Base-by-base conservation (phyloP, 441 rosid genomes). In the Erodium moschatum region DNA sequence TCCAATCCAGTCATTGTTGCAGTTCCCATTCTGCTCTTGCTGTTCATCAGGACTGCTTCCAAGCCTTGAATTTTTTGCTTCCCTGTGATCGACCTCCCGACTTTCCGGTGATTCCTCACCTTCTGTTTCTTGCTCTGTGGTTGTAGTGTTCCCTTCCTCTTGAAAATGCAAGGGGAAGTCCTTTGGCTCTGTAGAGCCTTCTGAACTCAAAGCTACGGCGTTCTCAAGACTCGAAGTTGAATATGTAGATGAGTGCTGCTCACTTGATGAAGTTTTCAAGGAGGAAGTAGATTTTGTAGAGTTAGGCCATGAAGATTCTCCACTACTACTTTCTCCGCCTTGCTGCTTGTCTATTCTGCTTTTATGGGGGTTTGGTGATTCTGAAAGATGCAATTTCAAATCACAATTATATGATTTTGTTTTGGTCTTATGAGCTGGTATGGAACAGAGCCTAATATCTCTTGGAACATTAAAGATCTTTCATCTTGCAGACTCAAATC, bases 111-210 rank as follows among this genome's bases (percentile, higher is more conserved):
- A 76, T 65, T 20, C 72, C 56, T 75, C 80, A 44, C 63, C 79
- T 6, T 64, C 75, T 33, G 78, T 70, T 73, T 76, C 81, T 42
- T 6, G 64, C 50, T 71, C 81, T 6, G 76, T 74, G 46, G 68
- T 64, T 21, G 75, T 70, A 64, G 67, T 42, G 13, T 64, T 40
- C 13, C 67, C 82, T 70, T 79, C 81, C 4, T 68, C 78, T 11
- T 73, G 76, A 70, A 61, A 64, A 60, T 48, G 60, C 20, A 48
- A 18, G 9, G 74, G 48, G 44, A 77, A 69, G 13, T 54, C 29
- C 72, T 50, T 76, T 24, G 69, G 52, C 48, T 72, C 78, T 12
- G 68, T 50, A 62, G 67, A 31, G 60, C 78, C 52, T 7, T 76
- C 58, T 7, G 83, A 79, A 72, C 71, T 65, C 15, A 71, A 72